Conservation (phyloP, 2,329 filamentous ascomycete species). For the Xylaria sp. region DNA sequence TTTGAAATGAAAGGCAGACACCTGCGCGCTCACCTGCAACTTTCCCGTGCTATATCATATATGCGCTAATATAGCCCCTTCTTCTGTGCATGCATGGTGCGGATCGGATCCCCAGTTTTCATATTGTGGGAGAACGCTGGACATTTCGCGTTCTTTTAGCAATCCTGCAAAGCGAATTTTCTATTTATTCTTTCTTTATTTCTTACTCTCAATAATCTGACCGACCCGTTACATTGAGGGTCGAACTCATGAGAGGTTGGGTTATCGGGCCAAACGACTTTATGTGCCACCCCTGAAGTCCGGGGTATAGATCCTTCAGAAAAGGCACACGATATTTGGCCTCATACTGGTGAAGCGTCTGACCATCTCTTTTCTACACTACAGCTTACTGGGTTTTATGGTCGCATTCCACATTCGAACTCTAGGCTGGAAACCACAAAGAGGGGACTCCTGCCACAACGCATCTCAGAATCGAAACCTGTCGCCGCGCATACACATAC, state of each 20-base stretch:
- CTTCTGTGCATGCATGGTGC: slow-evolving; percentile 36
- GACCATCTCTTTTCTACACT: slow-evolving; percentile 25
- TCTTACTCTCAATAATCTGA: slow-evolving; percentile 4
- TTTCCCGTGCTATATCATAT: slow-evolving; percentile 29
- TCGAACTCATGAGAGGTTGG: slow-evolving; percentile 26
- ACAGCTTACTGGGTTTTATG: slow-evolving; percentile 9
- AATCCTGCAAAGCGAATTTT: slow-evolving; percentile 18
- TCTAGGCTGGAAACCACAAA: not conserved
- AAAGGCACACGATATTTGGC: slow-evolving; percentile 35
- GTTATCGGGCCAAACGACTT: slow-evolving; percentile 21
- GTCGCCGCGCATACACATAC: slow-evolving; percentile 4
- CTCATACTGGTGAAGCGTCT: slow-evolving; percentile 32
- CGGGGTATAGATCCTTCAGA: slow-evolving; percentile 35
- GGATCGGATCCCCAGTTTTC: slow-evolving; percentile 40
- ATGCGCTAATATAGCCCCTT: slow-evolving; percentile 32
- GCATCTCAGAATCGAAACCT: slow-evolving; percentile 11
- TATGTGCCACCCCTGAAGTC: slow-evolving; percentile 35
- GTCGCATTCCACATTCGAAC: not conserved
- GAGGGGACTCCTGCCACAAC: slow-evolving; percentile 6
- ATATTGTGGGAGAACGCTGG: slow-evolving; percentile 34
- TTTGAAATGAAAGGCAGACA: slow-evolving; percentile 35
- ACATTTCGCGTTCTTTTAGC: slow-evolving; percentile 22
- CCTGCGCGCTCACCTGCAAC: slow-evolving; percentile 22
- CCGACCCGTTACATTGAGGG: slow-evolving; percentile 2
- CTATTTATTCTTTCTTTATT: slow-evolving; percentile 27